Evolutionary conservation across 257 asterid species (phyloP), one percentile per base, ranked within the genome.

Genomic region (Nicotiana obtusifolia): DNA sequence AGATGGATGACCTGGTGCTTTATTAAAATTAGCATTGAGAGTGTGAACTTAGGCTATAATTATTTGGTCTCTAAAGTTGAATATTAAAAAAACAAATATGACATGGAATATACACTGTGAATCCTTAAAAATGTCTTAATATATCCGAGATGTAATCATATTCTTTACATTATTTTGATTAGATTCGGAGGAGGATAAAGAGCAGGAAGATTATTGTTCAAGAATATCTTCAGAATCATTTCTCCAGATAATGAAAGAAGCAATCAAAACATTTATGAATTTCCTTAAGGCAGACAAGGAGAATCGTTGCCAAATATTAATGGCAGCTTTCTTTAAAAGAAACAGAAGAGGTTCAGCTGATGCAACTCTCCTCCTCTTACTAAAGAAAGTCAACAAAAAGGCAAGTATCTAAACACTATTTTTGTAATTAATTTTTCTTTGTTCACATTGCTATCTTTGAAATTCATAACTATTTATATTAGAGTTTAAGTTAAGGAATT

Each of bases 281-380:
- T 95, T 95, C 89, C 89, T 95, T 73, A 92, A 91, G 84, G 93
- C 90, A 76, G 99, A 95, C 88, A 93, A 84, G 90, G 89, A 90
- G 87, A 91, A 78, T 82, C 89, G 87, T 73, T 90, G 85, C 85
- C 91, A 89, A 83, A 89, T 90, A 49, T 49, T 75, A 30, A 57
- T 92, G 30, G 87, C 92, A 15, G 92, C 90, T 76, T 89, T 93
- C 78, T 88, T 95, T 78, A 90, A 64, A 89, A 89, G 88, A 88
- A 89, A 89, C 22, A 77, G 83, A 67, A 89, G 86, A 68, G 88
- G 91, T 61, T 88, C 94, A 10, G 91, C 89, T 47, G 90, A 92
- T 85, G 87, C 97, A 57, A 84, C 90, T 41, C 97, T 90, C 71
- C 89, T 89, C 49, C 75, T 87, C 85, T 78, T 90, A 56, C 88